These are phyloP conservation scores for Penicillium decumbens DNA, from an alignment of 2,329 filamentous ascomycete species.

Conservation along the genomic window DNA sequence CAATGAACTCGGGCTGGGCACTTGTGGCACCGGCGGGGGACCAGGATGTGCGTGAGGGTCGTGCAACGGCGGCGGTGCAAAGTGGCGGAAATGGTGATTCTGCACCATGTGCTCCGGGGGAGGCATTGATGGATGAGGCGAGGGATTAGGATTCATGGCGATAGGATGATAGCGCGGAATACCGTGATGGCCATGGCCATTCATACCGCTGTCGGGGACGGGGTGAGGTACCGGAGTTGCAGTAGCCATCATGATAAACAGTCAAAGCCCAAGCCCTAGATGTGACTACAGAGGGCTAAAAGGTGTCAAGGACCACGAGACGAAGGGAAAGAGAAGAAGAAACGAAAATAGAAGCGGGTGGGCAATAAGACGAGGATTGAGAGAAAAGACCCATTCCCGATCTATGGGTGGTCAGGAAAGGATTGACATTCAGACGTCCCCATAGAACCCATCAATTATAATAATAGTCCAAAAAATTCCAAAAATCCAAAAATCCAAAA, in stretches of 20 bases:
- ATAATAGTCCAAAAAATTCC: conserved; percentile 9
- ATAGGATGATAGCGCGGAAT: conserved; percentile 40
- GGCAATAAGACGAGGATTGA: conserved; percentile 16
- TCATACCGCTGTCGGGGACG: conserved; percentile 32
- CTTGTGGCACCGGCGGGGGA: conserved; percentile 23
- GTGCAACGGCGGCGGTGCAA: conserved; percentile 29
- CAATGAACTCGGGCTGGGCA: conserved; percentile 25
- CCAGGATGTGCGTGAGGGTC: conserved; percentile 19
- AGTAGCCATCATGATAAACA: conserved; percentile 31
- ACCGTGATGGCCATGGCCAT: conserved; percentile 28
- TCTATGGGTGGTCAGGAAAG: conserved; percentile 25
- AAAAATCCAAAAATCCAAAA: conserved; percentile 18
- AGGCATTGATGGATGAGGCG: conserved; percentile 30
- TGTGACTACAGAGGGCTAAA: not conserved
- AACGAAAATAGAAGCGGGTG: conserved; percentile 9
- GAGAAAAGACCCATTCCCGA: conserved; percentile 19
- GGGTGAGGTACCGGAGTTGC: conserved; percentile 34
- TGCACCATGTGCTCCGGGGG: conserved; percentile 32
- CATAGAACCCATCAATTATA: conserved; percentile 16
- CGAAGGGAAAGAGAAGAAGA: conserved; percentile 5
- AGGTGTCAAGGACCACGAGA: not conserved
- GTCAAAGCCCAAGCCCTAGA: not conserved
- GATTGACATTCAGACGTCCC: conserved; percentile 22
- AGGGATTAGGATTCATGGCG: conserved; percentile 38
- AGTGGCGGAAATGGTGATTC: conserved; percentile 33